Evolutionary conservation across 805 yeast genomes (phyloP).

Genomic region (Torulaspora microellipsoides): DNA sequence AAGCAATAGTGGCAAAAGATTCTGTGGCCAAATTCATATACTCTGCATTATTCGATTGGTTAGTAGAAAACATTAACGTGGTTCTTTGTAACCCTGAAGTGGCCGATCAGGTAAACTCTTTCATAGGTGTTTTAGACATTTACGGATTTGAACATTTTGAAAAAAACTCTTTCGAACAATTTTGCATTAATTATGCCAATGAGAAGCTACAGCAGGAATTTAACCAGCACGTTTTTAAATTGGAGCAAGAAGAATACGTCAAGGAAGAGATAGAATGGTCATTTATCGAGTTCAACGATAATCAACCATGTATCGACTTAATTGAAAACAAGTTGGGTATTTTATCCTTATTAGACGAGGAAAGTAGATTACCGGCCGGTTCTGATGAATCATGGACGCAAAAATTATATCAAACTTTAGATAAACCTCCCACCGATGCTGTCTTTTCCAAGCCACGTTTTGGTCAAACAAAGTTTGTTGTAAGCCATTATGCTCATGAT

Average conservation of each 20-base stretch:
- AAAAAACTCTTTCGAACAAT: constrained; percentile 92
- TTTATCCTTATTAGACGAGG: constrained; percentile 85
- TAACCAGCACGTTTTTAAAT: constrained; percentile 94
- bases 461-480: constrained; percentile 86
- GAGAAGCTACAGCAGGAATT: constrained; percentile 97
- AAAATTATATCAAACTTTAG: constrained; percentile 81
- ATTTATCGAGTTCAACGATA: constrained; percentile 91
- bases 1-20: constrained; percentile 88
- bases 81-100: constrained; percentile 75
- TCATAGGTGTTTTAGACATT: constrained; percentile 95
- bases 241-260: constrained; percentile 93
- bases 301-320: constrained; percentile 92
- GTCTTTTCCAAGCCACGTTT: constrained; percentile 92
- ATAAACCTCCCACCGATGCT: constrained; percentile 66
- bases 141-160: constrained; percentile 97
- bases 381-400: constrained; percentile 88
- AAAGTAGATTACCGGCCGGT: constrained; percentile 90
- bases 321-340: constrained; percentile 89
- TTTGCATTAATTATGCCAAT: constrained; percentile 95
- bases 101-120: constrained; percentile 53
- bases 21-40: constrained; percentile 93
- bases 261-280: constrained; percentile 95
- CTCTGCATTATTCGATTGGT: constrained; percentile 91
- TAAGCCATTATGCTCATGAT: constrained; percentile 91
- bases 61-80: constrained; percentile 74